A percentile compares a stretch with the other conserved stretches of the same genome.
phyloP scores from a whole-genome alignment of 2,329 filamentous ascomycete genomes.

The Colletotrichum sp. region DNA sequence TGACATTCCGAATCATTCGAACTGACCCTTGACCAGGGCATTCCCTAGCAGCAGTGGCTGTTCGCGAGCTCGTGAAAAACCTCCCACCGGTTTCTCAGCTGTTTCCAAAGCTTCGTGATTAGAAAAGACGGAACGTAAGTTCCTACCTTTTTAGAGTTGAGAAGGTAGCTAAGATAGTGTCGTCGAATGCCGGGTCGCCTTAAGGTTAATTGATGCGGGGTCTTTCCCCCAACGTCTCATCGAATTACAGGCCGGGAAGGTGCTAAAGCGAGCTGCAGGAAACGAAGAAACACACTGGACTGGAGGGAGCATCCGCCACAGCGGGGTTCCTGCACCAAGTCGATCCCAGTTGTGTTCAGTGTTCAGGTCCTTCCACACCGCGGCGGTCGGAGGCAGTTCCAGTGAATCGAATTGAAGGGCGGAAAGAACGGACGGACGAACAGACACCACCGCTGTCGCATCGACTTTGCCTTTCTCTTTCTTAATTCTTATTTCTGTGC shows the following conservation, averaged over 20 bases:
- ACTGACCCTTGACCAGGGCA: background rate
- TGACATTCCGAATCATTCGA: background rate
- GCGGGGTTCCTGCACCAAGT: slow-evolving; percentile 13
- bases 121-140: background rate
- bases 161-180: background rate
- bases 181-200: background rate
- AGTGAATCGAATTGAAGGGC: background rate
- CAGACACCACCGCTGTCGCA: background rate
- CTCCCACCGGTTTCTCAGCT: background rate
- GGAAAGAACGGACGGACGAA: background rate
- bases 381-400: background rate
- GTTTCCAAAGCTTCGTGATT: background rate
- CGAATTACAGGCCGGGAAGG: background rate
- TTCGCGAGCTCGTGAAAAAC: background rate
- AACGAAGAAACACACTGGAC: background rate
- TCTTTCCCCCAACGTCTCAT: background rate
- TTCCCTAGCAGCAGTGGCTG: background rate
- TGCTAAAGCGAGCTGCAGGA: background rate
- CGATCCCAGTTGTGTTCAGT: background rate
- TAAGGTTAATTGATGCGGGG: slow-evolving; percentile 14
- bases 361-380: background rate
- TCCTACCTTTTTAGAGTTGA: background rate
- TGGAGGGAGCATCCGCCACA: background rate
- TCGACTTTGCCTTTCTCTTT: background rate
- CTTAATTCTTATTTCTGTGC: background rate